Evolutionary conservation across 2,329 filamentous ascomycete genomes (phyloP).

Genomic region (Talaromyces sp.): DNA sequence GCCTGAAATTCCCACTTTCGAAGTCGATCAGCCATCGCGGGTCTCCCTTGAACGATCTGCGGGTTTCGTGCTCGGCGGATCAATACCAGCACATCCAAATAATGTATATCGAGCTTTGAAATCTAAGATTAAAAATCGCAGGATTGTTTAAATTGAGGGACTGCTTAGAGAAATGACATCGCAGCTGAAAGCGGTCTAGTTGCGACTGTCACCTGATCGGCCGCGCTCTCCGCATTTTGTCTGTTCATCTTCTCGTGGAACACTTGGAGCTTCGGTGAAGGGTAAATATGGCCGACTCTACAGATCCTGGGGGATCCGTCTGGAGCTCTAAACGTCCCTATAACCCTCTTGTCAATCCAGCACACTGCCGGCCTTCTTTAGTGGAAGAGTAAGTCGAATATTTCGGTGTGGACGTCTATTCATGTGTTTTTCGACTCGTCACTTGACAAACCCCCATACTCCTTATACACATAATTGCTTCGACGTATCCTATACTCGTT

Average conservation of each 20-base stretch:
- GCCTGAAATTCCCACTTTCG: too few species aligned
- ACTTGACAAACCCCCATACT: background rate
- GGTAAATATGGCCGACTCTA: slow-evolving; percentile 13
- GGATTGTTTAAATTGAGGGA: too few species aligned
- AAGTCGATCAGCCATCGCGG: too few species aligned
- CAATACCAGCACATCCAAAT: too few species aligned
- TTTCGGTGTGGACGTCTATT: background rate
- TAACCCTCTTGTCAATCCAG: slow-evolving; percentile 57
- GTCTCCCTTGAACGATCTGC: background rate
- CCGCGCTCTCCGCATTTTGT: background rate
- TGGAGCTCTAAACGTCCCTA: slow-evolving; percentile 38
- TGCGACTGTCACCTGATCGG: background rate
- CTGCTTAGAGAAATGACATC: too few species aligned
- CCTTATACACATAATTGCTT: too few species aligned
- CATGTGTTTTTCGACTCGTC: background rate
- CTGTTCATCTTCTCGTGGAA: background rate
- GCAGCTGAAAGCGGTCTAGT: background rate
- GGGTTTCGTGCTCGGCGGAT: too few species aligned
- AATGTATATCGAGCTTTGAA: too few species aligned
- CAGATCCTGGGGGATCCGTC: slow-evolving; percentile 6
- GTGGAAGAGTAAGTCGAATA: slow-evolving; percentile 49
- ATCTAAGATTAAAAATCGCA: background rate
- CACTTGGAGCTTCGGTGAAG: background rate
- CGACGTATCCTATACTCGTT: too few species aligned
- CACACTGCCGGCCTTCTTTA: slow-evolving; percentile 52